Evolutionary conservation across 345 rosid species (phyloP).

Genomic region (Citrus maxima): DNA sequence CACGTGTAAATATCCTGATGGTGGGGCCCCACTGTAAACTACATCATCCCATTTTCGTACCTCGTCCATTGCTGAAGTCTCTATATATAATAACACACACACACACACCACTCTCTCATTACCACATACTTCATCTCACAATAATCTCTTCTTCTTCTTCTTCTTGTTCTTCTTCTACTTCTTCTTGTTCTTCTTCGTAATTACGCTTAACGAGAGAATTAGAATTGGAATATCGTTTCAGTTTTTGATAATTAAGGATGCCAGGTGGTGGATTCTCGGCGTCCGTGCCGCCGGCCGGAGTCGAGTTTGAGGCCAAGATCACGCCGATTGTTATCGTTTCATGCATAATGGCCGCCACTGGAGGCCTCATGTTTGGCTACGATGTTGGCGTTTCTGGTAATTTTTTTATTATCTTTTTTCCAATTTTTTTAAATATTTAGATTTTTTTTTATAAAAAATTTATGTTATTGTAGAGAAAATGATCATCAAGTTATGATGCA

Average conservation of each 20-base stretch:
- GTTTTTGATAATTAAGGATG: conserved; percentile 31
- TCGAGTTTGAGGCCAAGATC: conserved; percentile 87
- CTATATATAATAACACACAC: conserved; percentile 10
- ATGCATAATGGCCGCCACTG: conserved; percentile 95
- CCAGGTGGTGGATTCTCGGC: conserved; percentile 69
- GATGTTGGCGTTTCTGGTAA: conserved; percentile 92
- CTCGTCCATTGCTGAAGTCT: neutral
- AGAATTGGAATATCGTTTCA: neutral
- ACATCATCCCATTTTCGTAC: conserved; percentile 19
- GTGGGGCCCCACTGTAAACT: conserved; percentile 26
- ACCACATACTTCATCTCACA: neutral
- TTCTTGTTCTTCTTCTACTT: neutral
- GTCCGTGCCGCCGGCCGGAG: conserved; percentile 44
- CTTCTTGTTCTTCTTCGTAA: neutral
- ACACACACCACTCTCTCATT: neutral
- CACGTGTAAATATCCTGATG: conserved; percentile 31
- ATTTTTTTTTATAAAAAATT: neutral
- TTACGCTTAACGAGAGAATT: neutral
- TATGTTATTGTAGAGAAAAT: neutral
- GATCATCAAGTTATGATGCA: neutral
- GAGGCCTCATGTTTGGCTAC: conserved; percentile 97
- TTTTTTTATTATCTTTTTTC: neutral
- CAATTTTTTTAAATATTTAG: neutral
- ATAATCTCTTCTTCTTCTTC: neutral
- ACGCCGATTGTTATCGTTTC: conserved; percentile 85